Conservation (phyloP, 176 grass and related monocot species). For the Triticum dicoccoides region DNA sequence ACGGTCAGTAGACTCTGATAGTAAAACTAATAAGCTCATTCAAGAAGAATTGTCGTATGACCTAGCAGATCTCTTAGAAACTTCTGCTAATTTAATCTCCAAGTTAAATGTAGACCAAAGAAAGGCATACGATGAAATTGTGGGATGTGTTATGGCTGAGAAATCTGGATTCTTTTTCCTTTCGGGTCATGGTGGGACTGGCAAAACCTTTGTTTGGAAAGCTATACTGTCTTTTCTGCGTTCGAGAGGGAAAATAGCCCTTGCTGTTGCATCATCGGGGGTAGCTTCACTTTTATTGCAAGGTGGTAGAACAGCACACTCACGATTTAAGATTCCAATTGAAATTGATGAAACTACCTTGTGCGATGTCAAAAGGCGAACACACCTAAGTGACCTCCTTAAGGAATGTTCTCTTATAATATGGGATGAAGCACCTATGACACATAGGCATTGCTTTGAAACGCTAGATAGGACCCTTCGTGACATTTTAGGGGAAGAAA, state of each 20-base stretch:
- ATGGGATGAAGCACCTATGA: constrained; percentile 23
- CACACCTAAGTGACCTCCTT: not conserved
- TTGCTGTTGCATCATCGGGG: not conserved
- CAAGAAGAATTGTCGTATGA: too few species aligned
- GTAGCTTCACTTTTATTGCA: not conserved
- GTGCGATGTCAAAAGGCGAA: not conserved
- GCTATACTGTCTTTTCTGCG: not conserved
- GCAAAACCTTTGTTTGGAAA: not conserved
- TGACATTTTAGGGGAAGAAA: not conserved
- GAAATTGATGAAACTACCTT: not conserved
- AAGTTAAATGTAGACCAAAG: not conserved
- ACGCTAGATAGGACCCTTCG: not conserved
- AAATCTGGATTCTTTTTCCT: not conserved
- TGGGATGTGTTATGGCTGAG: not conserved
- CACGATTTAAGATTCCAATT: not conserved
- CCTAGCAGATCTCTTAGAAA: too few species aligned
- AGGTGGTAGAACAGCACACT: not conserved
- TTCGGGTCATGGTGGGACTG: not conserved
- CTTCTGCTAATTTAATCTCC: too few species aligned
- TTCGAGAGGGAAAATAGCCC: not conserved
- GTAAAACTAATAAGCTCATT: too few species aligned
- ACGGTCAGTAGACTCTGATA: too few species aligned
- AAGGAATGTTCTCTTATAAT: not conserved
- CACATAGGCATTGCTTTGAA: constrained; percentile 16
- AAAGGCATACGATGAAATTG: not conserved